Evolutionary conservation across 768 basidiomycete genomes (phyloP).

Genomic region (Lentinula guzmanii): DNA sequence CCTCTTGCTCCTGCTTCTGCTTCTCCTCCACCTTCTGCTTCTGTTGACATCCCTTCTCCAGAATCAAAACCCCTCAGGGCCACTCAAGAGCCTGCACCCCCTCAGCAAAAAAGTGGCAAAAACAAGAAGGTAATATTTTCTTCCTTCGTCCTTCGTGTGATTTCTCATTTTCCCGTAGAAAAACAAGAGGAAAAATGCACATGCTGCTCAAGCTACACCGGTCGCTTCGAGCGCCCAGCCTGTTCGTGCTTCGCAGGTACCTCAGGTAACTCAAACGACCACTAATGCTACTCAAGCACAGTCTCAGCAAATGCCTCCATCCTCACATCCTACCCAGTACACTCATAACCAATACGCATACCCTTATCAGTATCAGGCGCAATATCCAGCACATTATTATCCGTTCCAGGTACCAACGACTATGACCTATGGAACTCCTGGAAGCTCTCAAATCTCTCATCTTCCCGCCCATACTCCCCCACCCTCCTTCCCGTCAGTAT

Average conservation of each 20-base stretch:
- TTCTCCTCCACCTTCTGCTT: conserved; percentile 63
- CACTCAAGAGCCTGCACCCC: conserved; percentile 13
- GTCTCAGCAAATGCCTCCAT: conserved; percentile 24
- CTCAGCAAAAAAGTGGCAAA: not conserved
- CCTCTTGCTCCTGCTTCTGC: conserved; percentile 19
- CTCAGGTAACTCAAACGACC: conserved; percentile 8
- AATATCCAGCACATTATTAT: not conserved
- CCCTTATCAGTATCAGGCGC: not conserved
- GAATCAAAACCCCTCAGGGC: conserved; percentile 26
- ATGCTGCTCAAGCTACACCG: conserved; percentile 4
- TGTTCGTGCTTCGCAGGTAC: not conserved
- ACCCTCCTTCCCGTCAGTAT: not conserved
- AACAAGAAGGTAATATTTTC: not conserved
- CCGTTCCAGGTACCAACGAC: not conserved
- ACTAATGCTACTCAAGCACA: conserved; percentile 6
- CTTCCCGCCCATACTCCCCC: not conserved
- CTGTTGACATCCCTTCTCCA: conserved; percentile 33
- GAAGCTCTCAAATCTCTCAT: not conserved
- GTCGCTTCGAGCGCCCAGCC: conserved; percentile 8
- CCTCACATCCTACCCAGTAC: not conserved
- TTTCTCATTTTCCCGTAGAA: not conserved
- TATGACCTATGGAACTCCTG: not conserved
- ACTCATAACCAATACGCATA: not conserved
- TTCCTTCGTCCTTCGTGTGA: not conserved
- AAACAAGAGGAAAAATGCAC: conserved; percentile 1